Evolutionary conservation across 352 stramenopile species (phyloP), one percentile per base, ranked within the genome.

Genomic region (Pythium brachiatum): DNA sequence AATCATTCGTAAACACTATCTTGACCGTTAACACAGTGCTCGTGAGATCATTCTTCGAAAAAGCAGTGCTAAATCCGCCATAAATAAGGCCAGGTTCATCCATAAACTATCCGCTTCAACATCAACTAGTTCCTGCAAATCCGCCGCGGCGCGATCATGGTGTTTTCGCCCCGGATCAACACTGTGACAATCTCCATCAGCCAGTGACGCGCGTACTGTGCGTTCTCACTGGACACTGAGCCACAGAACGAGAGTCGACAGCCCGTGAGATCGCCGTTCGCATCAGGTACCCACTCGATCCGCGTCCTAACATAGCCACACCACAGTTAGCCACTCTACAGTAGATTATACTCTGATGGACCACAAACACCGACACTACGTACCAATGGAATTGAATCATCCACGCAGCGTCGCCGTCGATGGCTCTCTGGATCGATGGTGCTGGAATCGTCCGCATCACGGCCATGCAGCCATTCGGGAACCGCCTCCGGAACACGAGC

Each of bases 311-410:
- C 9, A 16, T 44, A 8, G 25, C 31, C 26, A 47, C 23, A 26
- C 53, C 25, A 15, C 20, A 51, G 26, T 60, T 23, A 59, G 26
- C 25, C 52, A 31, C n/a, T 41, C 34, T n/a, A n/a, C n/a, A n/a
- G n/a, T n/a, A n/a, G n/a, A n/a, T n/a, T n/a, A n/a, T n/a, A n/a
- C n/a, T n/a, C n/a, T n/a, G n/a, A n/a, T n/a, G n/a, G n/a, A n/a
- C n/a, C n/a, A n/a, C n/a, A n/a, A n/a, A n/a, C n/a, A n/a, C n/a
- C n/a, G n/a, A 9, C 29, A 34, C 5, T 21, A 60, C 53, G 53
- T 32, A 62, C 58, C 58, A 65, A 20, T 65, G 44, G 51, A 65
- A 65, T 9, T 65, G 41, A 38, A 27, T 53, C 58, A 65, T 57
- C 58, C 58, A 65, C 2, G 39, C 58, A 23, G 18, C 31, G 15